Conservation (phyloP, 1,139 yeast species). For the Kodamaea fungicola region DNA sequence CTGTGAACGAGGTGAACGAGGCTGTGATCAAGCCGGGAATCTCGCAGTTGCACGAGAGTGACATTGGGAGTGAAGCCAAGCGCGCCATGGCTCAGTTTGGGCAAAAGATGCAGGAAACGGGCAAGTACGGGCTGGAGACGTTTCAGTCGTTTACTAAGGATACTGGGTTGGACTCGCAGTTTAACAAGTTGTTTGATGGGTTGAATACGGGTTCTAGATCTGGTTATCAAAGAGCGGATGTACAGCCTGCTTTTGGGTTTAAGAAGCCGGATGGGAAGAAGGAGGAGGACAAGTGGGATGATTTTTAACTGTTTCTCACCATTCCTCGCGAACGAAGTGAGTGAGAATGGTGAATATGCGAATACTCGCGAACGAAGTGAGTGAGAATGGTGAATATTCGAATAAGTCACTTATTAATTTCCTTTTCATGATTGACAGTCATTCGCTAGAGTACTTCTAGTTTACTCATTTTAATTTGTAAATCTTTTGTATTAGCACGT, state of each 20-base stretch:
- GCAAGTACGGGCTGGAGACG: conserved; percentile 65
- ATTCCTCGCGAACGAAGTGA: neutral
- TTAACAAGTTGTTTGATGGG: conserved; percentile 52
- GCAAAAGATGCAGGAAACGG: conserved; percentile 87
- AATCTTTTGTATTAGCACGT: too few relatives aligned
- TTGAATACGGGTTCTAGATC: conserved; percentile 20
- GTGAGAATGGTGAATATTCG: too few relatives aligned
- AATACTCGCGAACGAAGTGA: too few relatives aligned
- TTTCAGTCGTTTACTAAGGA: conserved; percentile 60
- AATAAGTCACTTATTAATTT: too few relatives aligned
- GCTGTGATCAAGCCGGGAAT: conserved; percentile 85
- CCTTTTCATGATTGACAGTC: too few relatives aligned
- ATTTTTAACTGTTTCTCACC: conserved; percentile 27
- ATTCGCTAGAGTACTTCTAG: too few relatives aligned
- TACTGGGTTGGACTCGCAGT: conserved; percentile 42
- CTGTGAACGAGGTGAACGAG: conserved; percentile 82
- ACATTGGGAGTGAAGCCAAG: conserved; percentile 73
- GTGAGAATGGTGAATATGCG: too few relatives aligned
- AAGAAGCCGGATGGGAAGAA: conserved; percentile 58
- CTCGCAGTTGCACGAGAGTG: conserved; percentile 77
- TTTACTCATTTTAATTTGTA: too few relatives aligned
- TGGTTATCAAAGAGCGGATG: conserved; percentile 16
- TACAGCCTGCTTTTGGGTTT: conserved; percentile 71
- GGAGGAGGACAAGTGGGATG: conserved; percentile 45
- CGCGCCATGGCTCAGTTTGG: conserved; percentile 96